A percentile compares a stretch with the other conserved stretches of the same genome.
These are phyloP conservation scores for Pseudocercospora fijiensis DNA, from an alignment of 2,329 filamentous ascomycete genomes.

Conservation along the genomic window DNA sequence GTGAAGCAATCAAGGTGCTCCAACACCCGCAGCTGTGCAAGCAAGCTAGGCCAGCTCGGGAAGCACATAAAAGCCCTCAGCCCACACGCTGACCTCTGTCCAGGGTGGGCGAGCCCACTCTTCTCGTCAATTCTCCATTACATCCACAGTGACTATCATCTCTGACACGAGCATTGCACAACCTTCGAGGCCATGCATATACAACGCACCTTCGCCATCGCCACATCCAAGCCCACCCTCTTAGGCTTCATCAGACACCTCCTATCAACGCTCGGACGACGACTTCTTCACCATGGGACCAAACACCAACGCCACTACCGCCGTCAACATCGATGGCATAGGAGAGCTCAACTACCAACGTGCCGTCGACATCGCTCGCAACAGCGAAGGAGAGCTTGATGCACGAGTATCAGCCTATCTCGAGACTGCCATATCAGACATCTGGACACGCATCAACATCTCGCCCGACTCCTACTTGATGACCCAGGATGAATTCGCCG, in stretches of 20 bases:
- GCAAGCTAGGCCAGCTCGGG: slow-evolving; percentile 21
- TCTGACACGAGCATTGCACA: slow-evolving; percentile 17
- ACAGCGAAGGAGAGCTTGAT: slow-evolving; percentile 67
- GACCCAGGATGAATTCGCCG: slow-evolving; percentile 72
- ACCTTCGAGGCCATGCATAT: slow-evolving; percentile 23
- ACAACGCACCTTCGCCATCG: slow-evolving; percentile 19
- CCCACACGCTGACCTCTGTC: slow-evolving; percentile 17
- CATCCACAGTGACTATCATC: slow-evolving; percentile 13
- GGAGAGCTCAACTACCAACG: slow-evolving; percentile 57
- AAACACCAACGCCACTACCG: slow-evolving; percentile 39
- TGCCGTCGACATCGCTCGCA: slow-evolving; percentile 73
- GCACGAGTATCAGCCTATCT: slow-evolving; percentile 63
- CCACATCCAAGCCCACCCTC: slow-evolving; percentile 34
- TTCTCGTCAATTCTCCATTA: slow-evolving; percentile 19
- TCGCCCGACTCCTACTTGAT: slow-evolving; percentile 71
- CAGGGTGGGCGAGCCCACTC: slow-evolving; percentile 25
- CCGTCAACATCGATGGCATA: slow-evolving; percentile 33
- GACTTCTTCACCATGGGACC: slow-evolving; percentile 42
- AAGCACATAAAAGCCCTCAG: slow-evolving; percentile 24
- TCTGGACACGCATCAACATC: slow-evolving; percentile 67
- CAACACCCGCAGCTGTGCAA: slow-evolving; percentile 3
- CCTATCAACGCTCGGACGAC: slow-evolving; percentile 19
- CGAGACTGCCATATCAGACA: slow-evolving; percentile 60
- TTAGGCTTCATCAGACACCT: slow-evolving; percentile 24
- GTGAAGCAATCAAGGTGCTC: slow-evolving; percentile 14